Conservation (phyloP, 1,284 basidiomycete genomes). For the Irpex lacteus region DNA sequence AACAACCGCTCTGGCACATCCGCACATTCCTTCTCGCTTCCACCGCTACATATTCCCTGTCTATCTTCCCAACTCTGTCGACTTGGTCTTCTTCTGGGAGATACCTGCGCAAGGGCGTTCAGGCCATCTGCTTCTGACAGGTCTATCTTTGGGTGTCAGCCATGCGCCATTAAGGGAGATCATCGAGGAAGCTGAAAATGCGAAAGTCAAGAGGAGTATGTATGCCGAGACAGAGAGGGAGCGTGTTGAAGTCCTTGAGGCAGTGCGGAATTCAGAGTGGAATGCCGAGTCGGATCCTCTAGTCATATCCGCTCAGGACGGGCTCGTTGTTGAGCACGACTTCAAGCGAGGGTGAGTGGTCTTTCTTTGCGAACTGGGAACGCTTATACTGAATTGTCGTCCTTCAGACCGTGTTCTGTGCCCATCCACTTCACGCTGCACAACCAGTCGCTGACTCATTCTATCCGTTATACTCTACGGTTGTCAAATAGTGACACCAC, state of each 20-base stretch:
- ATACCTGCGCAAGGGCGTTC: conserved; percentile 52
- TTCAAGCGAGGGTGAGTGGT: conserved; percentile 57
- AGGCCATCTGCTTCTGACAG: conserved; percentile 62
- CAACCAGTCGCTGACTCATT: conserved; percentile 67
- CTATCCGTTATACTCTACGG: conserved; percentile 51
- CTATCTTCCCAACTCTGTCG: conserved; percentile 69
- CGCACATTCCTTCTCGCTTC: conserved; percentile 55
- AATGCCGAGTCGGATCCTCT: conserved; percentile 79
- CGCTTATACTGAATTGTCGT: neutral
- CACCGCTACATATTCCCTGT: conserved; percentile 73
- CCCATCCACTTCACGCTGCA: conserved; percentile 58
- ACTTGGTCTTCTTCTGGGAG: conserved; percentile 75
- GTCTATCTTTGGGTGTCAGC: conserved; percentile 61
- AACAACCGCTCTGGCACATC: conserved; percentile 44
- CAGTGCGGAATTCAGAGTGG: conserved; percentile 71
- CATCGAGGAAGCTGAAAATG: conserved; percentile 53
- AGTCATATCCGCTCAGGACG: conserved; percentile 43
- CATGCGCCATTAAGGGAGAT: conserved; percentile 61
- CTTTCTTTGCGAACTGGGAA: too few relatives aligned
- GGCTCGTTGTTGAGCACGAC: conserved; percentile 50
- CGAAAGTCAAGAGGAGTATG: conserved; percentile 77
- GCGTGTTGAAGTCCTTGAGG: conserved; percentile 61
- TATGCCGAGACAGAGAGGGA: conserved; percentile 86
- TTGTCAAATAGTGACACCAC: conserved; percentile 32
- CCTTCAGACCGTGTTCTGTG: conserved; percentile 51